phyloP scores from a whole-genome alignment of 805 yeast species.

The Teunomyces kruisii region DNA sequence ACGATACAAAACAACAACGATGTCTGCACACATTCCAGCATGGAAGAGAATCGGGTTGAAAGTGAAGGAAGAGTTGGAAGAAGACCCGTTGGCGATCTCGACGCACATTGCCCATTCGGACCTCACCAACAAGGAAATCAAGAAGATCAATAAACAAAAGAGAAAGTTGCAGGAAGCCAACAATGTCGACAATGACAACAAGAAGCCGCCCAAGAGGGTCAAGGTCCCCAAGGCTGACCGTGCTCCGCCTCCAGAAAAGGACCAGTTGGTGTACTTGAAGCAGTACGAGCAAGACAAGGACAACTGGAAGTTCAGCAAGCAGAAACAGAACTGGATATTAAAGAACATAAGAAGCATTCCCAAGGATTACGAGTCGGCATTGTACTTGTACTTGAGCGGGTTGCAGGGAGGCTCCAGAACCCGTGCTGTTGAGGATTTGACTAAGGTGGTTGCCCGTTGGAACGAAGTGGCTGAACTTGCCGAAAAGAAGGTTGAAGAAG shows the following conservation, averaged over 20 bases:
- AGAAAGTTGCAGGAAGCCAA: constrained; percentile 21
- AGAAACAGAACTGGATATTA: constrained; percentile 83
- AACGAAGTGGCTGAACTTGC: constrained; percentile 47
- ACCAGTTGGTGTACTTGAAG: constrained; percentile 65
- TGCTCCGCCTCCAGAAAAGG: constrained; percentile 72
- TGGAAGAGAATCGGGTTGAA: constrained; percentile 79
- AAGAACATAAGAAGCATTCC: constrained; percentile 58
- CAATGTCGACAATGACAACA: constrained; percentile 16
- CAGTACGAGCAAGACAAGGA: constrained; percentile 55
- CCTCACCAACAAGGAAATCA: constrained; percentile 43
- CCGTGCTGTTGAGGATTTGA: constrained; percentile 52
- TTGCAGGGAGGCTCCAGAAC: constrained; percentile 70
- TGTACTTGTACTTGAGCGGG: constrained; percentile 54
- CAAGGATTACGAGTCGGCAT: constrained; percentile 48
- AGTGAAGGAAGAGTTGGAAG: constrained; percentile 47
- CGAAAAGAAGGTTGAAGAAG: constrained; percentile 39
- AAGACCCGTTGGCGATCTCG: constrained; percentile 46
- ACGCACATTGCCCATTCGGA: constrained; percentile 46
- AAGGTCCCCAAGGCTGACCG: constrained; percentile 70
- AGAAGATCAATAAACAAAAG: constrained; percentile 38
- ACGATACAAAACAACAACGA: background rate
- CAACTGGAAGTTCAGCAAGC: constrained; percentile 82
- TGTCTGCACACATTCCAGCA: constrained; percentile 54
- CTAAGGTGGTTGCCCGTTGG: constrained; percentile 53
- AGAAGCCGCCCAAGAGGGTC: constrained; percentile 67